Evolutionary conservation across 257 asterid genomes (phyloP).

Genomic region (Solanum virginianum): DNA sequence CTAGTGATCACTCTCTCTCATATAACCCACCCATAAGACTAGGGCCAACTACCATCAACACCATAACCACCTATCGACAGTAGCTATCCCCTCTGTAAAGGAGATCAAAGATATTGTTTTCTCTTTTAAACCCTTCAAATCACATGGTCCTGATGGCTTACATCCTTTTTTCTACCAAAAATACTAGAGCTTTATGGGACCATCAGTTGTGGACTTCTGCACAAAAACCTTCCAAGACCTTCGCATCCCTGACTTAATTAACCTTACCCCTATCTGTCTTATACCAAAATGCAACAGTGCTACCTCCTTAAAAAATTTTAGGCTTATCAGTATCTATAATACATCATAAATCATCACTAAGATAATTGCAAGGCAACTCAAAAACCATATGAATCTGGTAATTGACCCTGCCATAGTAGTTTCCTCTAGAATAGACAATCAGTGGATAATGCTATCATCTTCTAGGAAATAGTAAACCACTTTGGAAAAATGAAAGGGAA

Average conservation of each 20-base stretch:
- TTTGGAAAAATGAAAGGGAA: neutral
- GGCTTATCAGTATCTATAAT: no score
- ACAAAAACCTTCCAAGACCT: no score
- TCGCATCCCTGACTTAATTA: neutral
- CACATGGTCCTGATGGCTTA: neutral
- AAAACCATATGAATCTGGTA: no score
- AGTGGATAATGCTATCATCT: neutral
- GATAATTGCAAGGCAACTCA: no score
- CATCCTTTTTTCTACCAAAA: neutral
- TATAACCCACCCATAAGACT: no score
- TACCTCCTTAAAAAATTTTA: neutral
- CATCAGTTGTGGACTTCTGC: neutral
- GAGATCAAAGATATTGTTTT: no score
- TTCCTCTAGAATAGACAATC: neutral
- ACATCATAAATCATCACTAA: no score
- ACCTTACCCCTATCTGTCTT: neutral
- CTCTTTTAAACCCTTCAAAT: neutral
- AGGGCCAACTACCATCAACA: no score
- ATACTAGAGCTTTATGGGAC: neutral
- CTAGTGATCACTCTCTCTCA: no score
- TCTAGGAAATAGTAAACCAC: neutral
- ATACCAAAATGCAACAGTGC: neutral
- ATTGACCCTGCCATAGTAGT: neutral
- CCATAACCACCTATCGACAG: no score
- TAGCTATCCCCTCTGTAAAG: no score